Percentiles rank a stretch among this genome's conserved stretches.
These are phyloP conservation scores for Chalciporus sphaerocephalus DNA, from an alignment of 768 basidiomycete species.

Conservation along the genomic window DNA sequence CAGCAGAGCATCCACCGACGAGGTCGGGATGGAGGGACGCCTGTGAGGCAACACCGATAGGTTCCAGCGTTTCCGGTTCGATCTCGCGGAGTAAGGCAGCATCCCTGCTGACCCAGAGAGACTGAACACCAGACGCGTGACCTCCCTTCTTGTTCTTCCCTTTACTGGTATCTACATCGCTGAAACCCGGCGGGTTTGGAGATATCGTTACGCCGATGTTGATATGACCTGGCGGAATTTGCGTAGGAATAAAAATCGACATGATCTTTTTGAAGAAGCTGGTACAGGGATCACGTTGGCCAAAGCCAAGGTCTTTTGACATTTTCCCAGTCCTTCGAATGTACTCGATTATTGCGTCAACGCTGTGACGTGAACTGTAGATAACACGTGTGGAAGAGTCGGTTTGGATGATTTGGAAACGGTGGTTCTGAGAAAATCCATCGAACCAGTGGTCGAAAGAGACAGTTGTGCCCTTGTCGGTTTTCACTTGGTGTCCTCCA, in stretches of 20 bases:
- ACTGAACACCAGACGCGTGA: slow-evolving; percentile 25
- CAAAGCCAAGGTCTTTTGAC: not conserved
- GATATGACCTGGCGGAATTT: not conserved
- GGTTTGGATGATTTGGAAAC: slow-evolving; percentile 35
- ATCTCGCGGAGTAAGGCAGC: slow-evolving; percentile 26
- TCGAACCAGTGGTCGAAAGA: slow-evolving; percentile 39
- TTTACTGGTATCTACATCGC: slow-evolving; percentile 20
- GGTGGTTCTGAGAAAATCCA: slow-evolving; percentile 38
- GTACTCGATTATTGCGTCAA: slow-evolving; percentile 27
- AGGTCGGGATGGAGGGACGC: slow-evolving; percentile 30
- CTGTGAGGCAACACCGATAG: slow-evolving; percentile 30
- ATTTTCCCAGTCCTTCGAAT: slow-evolving; percentile 23
- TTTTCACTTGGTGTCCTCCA: slow-evolving; percentile 28
- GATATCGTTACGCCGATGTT: slow-evolving; percentile 30
- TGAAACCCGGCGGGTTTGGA: slow-evolving; percentile 27
- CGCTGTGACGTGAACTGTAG: slow-evolving; percentile 34
- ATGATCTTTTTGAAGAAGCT: slow-evolving; percentile 23
- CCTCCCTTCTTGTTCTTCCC: slow-evolving; percentile 17
- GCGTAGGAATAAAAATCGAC: slow-evolving; percentile 24
- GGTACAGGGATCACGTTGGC: too few relatives aligned
- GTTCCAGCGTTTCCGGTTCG: slow-evolving; percentile 36
- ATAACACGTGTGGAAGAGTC: slow-evolving; percentile 23
- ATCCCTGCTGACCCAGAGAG: slow-evolving; percentile 34
- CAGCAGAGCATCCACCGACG: slow-evolving; percentile 31
- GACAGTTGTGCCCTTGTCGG: slow-evolving; percentile 16